These are phyloP conservation scores for Syncephalis plumigaleata DNA, from an alignment of 371 early-diverging fungal species.

Conservation along the genomic window DNA sequence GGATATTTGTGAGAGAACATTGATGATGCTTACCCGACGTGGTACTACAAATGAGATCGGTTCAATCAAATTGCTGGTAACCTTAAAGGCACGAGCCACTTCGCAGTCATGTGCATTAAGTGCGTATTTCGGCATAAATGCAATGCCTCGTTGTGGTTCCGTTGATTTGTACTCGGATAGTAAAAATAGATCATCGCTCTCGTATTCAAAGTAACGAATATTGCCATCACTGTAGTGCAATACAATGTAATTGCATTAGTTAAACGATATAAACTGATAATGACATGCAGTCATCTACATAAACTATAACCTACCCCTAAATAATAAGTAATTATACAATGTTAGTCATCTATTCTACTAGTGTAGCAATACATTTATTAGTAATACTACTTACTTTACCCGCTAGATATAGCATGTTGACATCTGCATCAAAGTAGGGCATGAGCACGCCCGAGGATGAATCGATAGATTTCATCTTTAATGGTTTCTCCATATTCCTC, in stretches of 20 bases:
- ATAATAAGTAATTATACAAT: too few species aligned
- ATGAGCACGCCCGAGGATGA: conserved; percentile 90
- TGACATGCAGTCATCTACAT: too few species aligned
- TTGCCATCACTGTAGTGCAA: conserved; percentile 98
- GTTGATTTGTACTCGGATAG: conserved; percentile 77
- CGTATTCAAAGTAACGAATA: conserved; percentile 94
- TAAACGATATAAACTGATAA: too few species aligned
- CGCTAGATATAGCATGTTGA: conserved; percentile 80
- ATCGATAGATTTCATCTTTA: conserved; percentile 66
- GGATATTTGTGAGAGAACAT: too few species aligned
- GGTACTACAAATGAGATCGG: conserved; percentile 95
- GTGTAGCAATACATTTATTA: neutral
- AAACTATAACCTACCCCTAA: too few species aligned
- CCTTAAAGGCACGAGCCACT: conserved; percentile 85
- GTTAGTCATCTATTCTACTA: too few species aligned
- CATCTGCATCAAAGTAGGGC: conserved; percentile 88
- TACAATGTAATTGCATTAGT: too few species aligned
- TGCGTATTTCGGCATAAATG: conserved; percentile 86
- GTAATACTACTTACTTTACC: conserved; percentile 60
- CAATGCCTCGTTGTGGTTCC: conserved; percentile 90
- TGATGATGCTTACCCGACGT: conserved; percentile 67
- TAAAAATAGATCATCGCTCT: conserved; percentile 57
- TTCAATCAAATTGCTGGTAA: conserved; percentile 67
- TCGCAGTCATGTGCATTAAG: conserved; percentile 74
- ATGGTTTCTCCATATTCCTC: conserved; percentile 47